Evolutionary conservation across 2,329 filamentous ascomycete species (phyloP).

Genomic region (Hymenoscyphus albidus): DNA sequence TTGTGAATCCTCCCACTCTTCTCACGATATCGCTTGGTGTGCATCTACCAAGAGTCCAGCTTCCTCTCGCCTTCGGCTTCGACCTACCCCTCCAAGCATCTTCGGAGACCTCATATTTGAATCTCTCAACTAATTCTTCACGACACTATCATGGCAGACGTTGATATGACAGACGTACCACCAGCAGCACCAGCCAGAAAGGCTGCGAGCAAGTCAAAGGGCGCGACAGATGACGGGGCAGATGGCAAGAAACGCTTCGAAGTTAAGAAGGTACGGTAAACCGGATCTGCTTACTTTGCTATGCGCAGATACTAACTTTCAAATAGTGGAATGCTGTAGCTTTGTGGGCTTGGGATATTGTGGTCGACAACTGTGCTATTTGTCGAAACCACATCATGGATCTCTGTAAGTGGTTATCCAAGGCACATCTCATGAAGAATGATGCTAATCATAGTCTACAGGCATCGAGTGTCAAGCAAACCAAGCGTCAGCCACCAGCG

Average conservation of each 20-base stretch:
- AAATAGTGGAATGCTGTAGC: slow-evolving; percentile 94
- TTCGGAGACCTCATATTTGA: not conserved
- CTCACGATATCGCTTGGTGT: too few species aligned
- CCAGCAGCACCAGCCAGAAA: slow-evolving; percentile 53
- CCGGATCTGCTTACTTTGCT: not conserved
- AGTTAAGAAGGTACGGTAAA: slow-evolving; percentile 80
- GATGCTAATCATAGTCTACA: slow-evolving; percentile 35
- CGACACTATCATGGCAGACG: slow-evolving; percentile 70
- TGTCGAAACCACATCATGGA: slow-evolving; percentile 99
- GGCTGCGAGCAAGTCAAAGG: slow-evolving; percentile 43
- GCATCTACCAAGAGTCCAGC: not conserved
- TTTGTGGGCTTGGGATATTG: slow-evolving; percentile 98
- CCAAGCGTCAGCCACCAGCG: slow-evolving; percentile 92
- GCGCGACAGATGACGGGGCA: slow-evolving; percentile 42
- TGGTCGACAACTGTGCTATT: slow-evolving; percentile 98
- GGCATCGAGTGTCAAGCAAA: slow-evolving; percentile 99
- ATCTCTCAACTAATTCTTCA: not conserved
- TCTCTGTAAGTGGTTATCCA: slow-evolving; percentile 62
- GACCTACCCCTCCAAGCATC: not conserved
- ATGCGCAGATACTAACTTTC: slow-evolving; percentile 11
- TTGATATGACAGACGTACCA: slow-evolving; percentile 91
- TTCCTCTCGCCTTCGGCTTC: not conserved
- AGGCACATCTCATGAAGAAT: not conserved
- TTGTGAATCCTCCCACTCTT: not conserved
- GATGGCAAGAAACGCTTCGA: slow-evolving; percentile 94